phyloP scores from a whole-genome alignment of 495 filamentous ascomycete species.

The Annulohypoxylon nitens region DNA sequence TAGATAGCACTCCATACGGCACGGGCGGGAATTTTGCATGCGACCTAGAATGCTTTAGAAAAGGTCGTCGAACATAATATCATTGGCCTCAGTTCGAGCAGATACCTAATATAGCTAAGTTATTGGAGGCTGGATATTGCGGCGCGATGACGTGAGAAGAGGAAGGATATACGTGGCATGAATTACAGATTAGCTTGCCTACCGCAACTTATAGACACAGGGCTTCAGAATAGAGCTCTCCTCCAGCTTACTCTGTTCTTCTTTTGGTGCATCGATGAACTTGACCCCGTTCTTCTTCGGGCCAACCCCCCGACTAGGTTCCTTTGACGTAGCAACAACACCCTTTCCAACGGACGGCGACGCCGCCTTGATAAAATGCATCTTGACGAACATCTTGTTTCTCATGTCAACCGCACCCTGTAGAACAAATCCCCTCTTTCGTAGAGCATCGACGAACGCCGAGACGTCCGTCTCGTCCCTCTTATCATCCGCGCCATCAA shows the following conservation, averaged over 20 bases:
- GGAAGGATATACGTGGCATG: neutral
- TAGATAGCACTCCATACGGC: conserved; percentile 33
- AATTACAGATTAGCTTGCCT: conserved; percentile 31
- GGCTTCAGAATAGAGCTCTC: conserved; percentile 87
- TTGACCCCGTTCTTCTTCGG: conserved; percentile 72
- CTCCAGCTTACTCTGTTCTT: conserved; percentile 65
- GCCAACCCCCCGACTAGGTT: conserved; percentile 53
- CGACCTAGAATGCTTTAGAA: conserved; percentile 34
- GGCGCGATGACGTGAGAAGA: conserved; percentile 17
- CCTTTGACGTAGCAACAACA: conserved; percentile 57
- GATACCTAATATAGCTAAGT: conserved; percentile 21
- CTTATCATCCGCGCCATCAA: conserved; percentile 63
- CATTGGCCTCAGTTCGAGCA: neutral
- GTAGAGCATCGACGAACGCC: conserved; percentile 88
- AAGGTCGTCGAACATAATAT: conserved; percentile 25
- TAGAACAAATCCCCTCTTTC: conserved; percentile 81
- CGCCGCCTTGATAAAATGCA: conserved; percentile 88
- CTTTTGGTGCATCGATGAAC: conserved; percentile 60
- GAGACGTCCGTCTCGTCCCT: conserved; percentile 83
- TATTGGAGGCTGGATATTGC: conserved; percentile 12
- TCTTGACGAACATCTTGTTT: conserved; percentile 98
- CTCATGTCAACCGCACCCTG: conserved; percentile 73
- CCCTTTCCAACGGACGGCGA: conserved; percentile 79
- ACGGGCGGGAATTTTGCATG: conserved; percentile 33
- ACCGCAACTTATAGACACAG: conserved; percentile 95